Base-by-base conservation (phyloP, 305 asterid genomes). In the Lippia alba region DNA sequence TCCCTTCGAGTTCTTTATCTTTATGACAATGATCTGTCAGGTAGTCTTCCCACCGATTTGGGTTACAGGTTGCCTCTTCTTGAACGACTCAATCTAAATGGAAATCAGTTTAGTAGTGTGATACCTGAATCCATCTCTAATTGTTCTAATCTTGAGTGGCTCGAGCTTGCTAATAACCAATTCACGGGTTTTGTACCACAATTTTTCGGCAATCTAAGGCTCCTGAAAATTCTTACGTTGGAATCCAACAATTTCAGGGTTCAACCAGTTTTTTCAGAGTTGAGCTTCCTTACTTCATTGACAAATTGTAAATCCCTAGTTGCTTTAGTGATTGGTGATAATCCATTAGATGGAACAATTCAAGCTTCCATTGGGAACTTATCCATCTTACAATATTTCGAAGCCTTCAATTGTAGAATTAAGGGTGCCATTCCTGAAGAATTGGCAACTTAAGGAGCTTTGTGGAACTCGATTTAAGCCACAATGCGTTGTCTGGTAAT, bases 61-160 rank as follows among this genome's bases (percentile, higher is more conserved):
- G 64, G 73, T 18, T 9, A 51, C 15, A 39, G 8, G 36, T 61
- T 64, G 19, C 76, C 76, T 1, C 60, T 45, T 50, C 59, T 76
- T 39, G 69, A 66, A 41, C 11, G 0, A 18, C 69, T 78, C 46
- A 45, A 34, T 39, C 55, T 70, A 6, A 68, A 32, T n/a, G 6
- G 0, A 8, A 76, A 80, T 48, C n/a, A 76, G n/a, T 32, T 80
- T 0, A 48, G 34, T 41, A 81, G 84, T 20, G 16, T 16, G 32
- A 56, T 76, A 16, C 84, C 84, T 14, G 6, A 34, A 8, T 76
- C 72, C 8, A 60, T 80, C 59, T 36, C 49, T 33, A 80, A 77
- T 34, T 54, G 41, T 48, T 80, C 78, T 2, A 12, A 49, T 17
- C 80, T 80, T 56, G 10, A 8, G 8, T 0, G 2, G 2, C 11